Evolutionary conservation across 768 basidiomycete species (phyloP).

Genomic region (Jaapia argillacea): DNA sequence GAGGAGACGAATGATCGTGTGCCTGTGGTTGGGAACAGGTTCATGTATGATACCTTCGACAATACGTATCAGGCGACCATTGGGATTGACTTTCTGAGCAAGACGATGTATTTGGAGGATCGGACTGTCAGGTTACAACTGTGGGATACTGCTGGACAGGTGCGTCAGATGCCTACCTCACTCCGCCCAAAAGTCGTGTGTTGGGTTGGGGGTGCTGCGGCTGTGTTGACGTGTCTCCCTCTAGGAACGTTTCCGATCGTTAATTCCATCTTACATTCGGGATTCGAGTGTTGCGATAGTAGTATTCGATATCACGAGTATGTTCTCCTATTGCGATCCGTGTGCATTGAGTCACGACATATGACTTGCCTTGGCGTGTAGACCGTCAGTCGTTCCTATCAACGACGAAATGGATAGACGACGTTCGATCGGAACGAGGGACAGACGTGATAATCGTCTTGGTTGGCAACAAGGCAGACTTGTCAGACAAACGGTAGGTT

Average conservation of each 20-base stretch:
- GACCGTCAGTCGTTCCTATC: conserved; percentile 98
- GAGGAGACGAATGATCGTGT: too few species aligned
- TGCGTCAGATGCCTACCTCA: conserved; percentile 19
- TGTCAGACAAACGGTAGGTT: conserved; percentile 93
- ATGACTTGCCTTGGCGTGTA: conserved; percentile 18
- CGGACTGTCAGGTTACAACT: conserved; percentile 94
- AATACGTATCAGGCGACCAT: conserved; percentile 98
- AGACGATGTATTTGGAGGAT: conserved; percentile 99
- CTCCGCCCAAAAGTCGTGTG: conserved; percentile 1
- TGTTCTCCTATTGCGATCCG: conserved; percentile 18
- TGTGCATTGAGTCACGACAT: background rate
- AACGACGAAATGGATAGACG: conserved; percentile 99
- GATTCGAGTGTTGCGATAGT: conserved; percentile 99
- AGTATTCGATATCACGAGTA: conserved; percentile 98
- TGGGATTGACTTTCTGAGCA: conserved; percentile 98
- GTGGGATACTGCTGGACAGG: conserved; percentile 98
- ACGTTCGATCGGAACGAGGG: conserved; percentile 94
- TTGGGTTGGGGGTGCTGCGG: background rate
- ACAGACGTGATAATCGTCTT: conserved; percentile 97
- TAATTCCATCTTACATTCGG: conserved; percentile 98
- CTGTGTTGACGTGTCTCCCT: conserved; percentile 4
- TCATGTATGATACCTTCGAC: conserved; percentile 99
- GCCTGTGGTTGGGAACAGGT: conserved; percentile 48
- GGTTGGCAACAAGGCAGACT: conserved; percentile 97
- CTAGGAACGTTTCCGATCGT: conserved; percentile 92